A percentile compares a stretch with the other conserved stretches of the same genome.
Conservation (phyloP, 2,329 filamentous ascomycete species). For the Colletotrichum cordylinicola region DNA sequence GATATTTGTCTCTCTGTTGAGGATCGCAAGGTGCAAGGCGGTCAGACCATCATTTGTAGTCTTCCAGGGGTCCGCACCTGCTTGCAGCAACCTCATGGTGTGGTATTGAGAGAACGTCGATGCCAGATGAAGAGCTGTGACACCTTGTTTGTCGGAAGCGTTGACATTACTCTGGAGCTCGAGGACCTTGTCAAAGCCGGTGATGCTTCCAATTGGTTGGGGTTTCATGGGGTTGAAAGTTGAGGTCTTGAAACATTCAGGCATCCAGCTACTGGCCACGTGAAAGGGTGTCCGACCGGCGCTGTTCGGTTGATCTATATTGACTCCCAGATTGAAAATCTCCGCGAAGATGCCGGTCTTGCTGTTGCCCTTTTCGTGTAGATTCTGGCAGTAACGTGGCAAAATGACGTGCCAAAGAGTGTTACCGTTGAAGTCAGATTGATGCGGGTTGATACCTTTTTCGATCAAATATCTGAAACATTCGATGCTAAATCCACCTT, state of each 20-base stretch:
- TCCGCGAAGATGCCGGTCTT: background rate
- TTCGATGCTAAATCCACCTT: background rate
- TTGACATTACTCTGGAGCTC: background rate
- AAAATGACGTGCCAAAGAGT: background rate
- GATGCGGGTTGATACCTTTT: background rate
- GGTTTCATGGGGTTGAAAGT: background rate
- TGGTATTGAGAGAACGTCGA: slow-evolving; percentile 26
- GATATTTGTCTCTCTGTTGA: slow-evolving; percentile 36
- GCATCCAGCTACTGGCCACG: background rate
- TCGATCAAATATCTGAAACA: background rate
- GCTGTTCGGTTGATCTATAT: background rate
- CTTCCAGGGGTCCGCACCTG: slow-evolving; percentile 38
- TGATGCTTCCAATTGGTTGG: background rate
- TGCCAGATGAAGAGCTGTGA: slow-evolving; percentile 30
- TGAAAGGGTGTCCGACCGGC: background rate
- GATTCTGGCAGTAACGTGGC: background rate
- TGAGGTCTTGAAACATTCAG: background rate
- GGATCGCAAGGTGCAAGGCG: slow-evolving; percentile 45
- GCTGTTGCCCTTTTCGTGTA: background rate
- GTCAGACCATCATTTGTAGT: slow-evolving; percentile 39
- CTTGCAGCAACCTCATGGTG: slow-evolving; percentile 36
- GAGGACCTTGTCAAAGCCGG: background rate
- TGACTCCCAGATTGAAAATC: background rate
- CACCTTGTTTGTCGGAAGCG: background rate
- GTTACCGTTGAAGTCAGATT: background rate